A percentile compares a stretch with the other conserved stretches of the same genome.
phyloP scores from a whole-genome alignment of 495 filamentous ascomycete genomes.

The Durotheca rogersii region DNA sequence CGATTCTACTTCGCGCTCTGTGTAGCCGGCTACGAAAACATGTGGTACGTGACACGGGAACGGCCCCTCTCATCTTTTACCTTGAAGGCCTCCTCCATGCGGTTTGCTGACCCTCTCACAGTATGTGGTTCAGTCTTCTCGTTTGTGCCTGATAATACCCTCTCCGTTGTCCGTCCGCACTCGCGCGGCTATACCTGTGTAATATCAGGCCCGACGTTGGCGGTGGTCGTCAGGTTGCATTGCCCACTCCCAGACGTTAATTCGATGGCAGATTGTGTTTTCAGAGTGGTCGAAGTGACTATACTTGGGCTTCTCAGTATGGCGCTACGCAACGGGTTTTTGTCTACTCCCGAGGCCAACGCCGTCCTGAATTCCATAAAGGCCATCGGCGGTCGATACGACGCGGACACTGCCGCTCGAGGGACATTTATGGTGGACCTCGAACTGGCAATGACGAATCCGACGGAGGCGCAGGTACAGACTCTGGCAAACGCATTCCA shows the following conservation, averaged over 20 bases:
- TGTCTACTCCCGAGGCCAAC: slow-evolving; percentile 19
- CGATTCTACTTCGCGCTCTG: slow-evolving; percentile 35
- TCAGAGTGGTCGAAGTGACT: slow-evolving; percentile 18
- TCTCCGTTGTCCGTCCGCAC: too few species aligned
- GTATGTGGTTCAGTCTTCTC: slow-evolving; percentile 14
- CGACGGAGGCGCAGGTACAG: slow-evolving; percentile 24
- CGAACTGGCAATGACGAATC: slow-evolving; percentile 26
- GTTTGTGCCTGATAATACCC: too few species aligned
- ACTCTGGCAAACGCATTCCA: slow-evolving; percentile 26
- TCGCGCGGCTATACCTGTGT: too few species aligned
- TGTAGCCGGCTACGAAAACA: slow-evolving; percentile 26
- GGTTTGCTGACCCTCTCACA: slow-evolving; percentile 10
- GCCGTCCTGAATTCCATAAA: slow-evolving; percentile 15
- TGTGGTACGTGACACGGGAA: slow-evolving; percentile 21
- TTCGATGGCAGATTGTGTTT: slow-evolving; percentile 13
- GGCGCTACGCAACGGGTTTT: slow-evolving; percentile 25
- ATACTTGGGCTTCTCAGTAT: slow-evolving; percentile 29
- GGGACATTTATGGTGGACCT: slow-evolving; percentile 30
- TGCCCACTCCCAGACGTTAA: slow-evolving; percentile 10
- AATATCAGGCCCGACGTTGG: too few species aligned
- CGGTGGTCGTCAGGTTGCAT: too few species aligned
- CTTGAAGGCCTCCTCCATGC: neutral
- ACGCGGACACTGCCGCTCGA: slow-evolving; percentile 14
- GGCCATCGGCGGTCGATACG: slow-evolving; percentile 17
- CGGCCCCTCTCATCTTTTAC: neutral